Conservation (phyloP, 768 basidiomycete species). For the Kwoniella sp. region DNA sequence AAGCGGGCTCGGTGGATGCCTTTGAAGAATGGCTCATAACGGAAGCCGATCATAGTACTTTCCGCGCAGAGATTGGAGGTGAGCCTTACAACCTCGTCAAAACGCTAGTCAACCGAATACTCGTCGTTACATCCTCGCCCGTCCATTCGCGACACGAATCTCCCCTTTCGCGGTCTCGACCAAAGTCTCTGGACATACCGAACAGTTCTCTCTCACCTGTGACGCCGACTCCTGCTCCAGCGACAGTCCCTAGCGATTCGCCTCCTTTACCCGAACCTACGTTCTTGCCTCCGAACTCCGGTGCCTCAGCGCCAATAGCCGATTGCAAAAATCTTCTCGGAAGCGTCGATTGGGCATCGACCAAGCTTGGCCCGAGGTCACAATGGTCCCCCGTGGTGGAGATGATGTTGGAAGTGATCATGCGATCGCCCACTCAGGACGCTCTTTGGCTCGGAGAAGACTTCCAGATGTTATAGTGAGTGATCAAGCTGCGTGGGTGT, state of each 20-base stretch:
- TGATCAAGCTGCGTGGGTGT: too few relatives aligned
- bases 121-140: background rate
- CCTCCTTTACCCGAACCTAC: background rate
- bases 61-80: background rate
- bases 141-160: background rate
- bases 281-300: background rate
- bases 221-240: background rate
- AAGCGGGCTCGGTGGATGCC: background rate
- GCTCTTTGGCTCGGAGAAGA: slow-evolving; percentile 41
- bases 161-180: background rate
- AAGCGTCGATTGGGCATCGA: slow-evolving; percentile 37
- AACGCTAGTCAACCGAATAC: background rate
- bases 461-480: slow-evolving; percentile 41
- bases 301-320: background rate
- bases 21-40: slow-evolving; percentile 3
- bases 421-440: slow-evolving; percentile 35
- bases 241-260: background rate
- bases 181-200: background rate
- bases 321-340: slow-evolving; percentile 26
- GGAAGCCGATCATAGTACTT: background rate
- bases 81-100: slow-evolving; percentile 2
- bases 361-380: slow-evolving; percentile 29
- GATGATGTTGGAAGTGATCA: slow-evolving; percentile 26
- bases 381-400: slow-evolving; percentile 35
- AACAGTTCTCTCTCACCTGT: background rate